phyloP scores from a whole-genome alignment of 176 grass and related monocot species.

The Pontederia crassipes region DNA sequence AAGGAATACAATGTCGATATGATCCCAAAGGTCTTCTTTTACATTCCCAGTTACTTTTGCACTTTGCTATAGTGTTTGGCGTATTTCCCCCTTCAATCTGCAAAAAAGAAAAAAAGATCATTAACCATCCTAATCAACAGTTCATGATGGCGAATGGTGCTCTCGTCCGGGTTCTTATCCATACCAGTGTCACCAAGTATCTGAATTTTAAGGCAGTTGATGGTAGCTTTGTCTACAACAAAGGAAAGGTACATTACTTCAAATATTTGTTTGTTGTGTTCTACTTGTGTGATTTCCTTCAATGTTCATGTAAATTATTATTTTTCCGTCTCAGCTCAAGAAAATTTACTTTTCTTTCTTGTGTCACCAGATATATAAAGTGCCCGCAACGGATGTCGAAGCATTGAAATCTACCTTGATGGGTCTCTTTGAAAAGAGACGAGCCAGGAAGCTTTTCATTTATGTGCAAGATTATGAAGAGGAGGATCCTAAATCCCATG shows the following conservation, averaged over 20 bases:
- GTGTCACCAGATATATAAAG: slow-evolving; percentile 71
- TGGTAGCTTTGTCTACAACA: slow-evolving; percentile 90
- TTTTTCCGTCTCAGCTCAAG: neutral
- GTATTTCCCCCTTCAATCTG: no score
- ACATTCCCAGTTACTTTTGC: neutral
- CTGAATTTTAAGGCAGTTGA: slow-evolving; percentile 97
- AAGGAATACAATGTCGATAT: slow-evolving; percentile 97
- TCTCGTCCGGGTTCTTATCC: slow-evolving; percentile 82
- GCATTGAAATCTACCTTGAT: slow-evolving; percentile 90
- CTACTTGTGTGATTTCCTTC: no score
- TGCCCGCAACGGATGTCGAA: slow-evolving; percentile 78
- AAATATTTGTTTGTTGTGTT: neutral
- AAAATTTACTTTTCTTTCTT: neutral
- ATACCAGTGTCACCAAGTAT: slow-evolving; percentile 69
- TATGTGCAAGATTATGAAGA: slow-evolving; percentile 93
- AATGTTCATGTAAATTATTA: no score
- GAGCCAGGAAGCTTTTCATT: slow-evolving; percentile 83
- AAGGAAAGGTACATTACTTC: slow-evolving; percentile 38
- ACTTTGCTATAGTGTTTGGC: neutral
- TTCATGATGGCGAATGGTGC: slow-evolving; percentile 99
- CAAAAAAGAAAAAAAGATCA: no score
- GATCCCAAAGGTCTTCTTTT: slow-evolving; percentile 59
- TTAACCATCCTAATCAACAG: slow-evolving; percentile 18
- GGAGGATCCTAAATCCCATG: slow-evolving; percentile 71
- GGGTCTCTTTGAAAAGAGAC: slow-evolving; percentile 86